A percentile compares a stretch with the other conserved stretches of the same genome.
Conservation (phyloP, 1,284 basidiomycete genomes). For the Naganishia sp. region DNA sequence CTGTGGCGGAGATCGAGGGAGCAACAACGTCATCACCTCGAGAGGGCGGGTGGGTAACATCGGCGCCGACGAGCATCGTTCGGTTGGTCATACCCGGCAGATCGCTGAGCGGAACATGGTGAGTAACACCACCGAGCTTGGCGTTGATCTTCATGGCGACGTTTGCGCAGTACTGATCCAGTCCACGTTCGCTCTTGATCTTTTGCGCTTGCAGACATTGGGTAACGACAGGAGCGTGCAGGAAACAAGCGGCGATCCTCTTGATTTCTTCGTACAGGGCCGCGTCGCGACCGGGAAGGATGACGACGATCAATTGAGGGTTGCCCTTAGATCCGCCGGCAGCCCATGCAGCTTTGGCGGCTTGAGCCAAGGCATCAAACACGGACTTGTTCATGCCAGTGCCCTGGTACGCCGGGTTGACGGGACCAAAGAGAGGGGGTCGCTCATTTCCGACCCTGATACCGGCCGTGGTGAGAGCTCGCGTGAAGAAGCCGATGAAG, state of each 20-base stretch:
- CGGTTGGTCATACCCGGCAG: slow-evolving; percentile 40
- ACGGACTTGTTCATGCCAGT: slow-evolving; percentile 29
- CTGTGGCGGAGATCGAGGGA: slow-evolving; percentile 55
- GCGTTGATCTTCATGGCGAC: slow-evolving; percentile 52
- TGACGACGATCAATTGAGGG: slow-evolving; percentile 51
- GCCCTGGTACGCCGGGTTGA: slow-evolving; percentile 37
- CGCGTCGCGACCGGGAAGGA: slow-evolving; percentile 48
- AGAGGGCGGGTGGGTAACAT: slow-evolving; percentile 50
- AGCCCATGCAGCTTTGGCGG: slow-evolving; percentile 40
- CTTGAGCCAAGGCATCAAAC: slow-evolving; percentile 9
- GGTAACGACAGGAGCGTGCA: slow-evolving; percentile 44
- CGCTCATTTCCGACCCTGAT: slow-evolving; percentile 40
- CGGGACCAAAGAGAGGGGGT: slow-evolving; percentile 41
- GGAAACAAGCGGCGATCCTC: slow-evolving; percentile 45
- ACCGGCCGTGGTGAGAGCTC: slow-evolving; percentile 38
- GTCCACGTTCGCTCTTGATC: slow-evolving; percentile 47
- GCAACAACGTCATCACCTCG: slow-evolving; percentile 43
- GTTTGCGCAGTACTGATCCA: slow-evolving; percentile 55
- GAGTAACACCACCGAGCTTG: slow-evolving; percentile 58
- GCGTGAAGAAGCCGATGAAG: slow-evolving; percentile 40
- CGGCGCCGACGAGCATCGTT: slow-evolving; percentile 56
- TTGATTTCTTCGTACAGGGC: slow-evolving; percentile 55
- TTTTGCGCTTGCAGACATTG: slow-evolving; percentile 53
- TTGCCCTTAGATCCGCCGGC: slow-evolving; percentile 40
- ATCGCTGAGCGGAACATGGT: slow-evolving; percentile 46